These are phyloP conservation scores for Citrus unshiu DNA, from an alignment of 345 rosid genomes.

Conservation along the genomic window DNA sequence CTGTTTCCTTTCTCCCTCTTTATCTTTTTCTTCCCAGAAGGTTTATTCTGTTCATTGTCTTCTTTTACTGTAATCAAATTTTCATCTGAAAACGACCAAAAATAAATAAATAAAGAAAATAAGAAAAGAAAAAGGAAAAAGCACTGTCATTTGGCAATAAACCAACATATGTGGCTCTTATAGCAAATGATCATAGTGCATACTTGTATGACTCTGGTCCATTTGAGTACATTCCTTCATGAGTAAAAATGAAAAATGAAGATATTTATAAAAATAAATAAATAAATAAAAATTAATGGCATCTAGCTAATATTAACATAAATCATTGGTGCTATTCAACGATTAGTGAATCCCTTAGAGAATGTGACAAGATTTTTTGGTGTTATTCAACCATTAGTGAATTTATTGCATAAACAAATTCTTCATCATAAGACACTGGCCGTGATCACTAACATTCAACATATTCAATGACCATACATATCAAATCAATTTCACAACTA, in stretches of 20 bases:
- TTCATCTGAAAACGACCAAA: conserved; percentile 9
- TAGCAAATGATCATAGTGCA: neutral
- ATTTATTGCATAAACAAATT: neutral
- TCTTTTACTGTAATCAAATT: conserved; percentile 17
- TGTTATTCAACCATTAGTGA: neutral
- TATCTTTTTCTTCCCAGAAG: conserved; percentile 23
- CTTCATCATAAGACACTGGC: neutral
- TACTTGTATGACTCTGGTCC: neutral
- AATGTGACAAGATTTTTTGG: neutral
- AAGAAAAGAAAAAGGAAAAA: neutral
- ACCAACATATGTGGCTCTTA: neutral
- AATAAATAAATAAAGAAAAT: too few relatives aligned
- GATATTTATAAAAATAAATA: neutral
- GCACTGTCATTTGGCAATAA: neutral
- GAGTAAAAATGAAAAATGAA: neutral
- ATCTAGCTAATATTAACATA: neutral
- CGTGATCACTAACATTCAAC: neutral
- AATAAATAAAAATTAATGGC: neutral
- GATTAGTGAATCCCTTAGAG: neutral
- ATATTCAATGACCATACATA: neutral
- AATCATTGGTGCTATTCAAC: neutral
- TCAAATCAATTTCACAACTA: neutral
- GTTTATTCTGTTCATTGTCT: conserved; percentile 5
- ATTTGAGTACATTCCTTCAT: neutral
- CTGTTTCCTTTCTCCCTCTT: conserved; percentile 14